A percentile compares a stretch with the other conserved stretches of the same genome.
phyloP scores from a whole-genome alignment of 1,284 basidiomycete genomes.

The Papiliotrema laurentii region DNA sequence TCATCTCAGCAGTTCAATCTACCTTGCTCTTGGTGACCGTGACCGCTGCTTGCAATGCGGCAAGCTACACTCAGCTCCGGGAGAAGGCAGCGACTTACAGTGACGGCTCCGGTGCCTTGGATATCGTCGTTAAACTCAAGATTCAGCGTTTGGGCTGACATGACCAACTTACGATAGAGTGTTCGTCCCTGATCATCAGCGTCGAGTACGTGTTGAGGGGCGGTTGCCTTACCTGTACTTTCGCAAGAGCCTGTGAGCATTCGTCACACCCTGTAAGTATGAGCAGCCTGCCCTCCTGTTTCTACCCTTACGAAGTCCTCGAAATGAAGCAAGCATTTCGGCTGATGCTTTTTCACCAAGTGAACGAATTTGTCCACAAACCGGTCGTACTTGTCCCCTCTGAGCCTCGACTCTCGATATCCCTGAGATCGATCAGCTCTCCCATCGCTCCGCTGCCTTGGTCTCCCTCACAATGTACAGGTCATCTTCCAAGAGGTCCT shows the following conservation, averaged over 20 bases:
- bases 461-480: constrained; percentile 31
- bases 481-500: constrained; percentile 32
- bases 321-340: constrained; percentile 39
- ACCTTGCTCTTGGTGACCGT: constrained; percentile 62
- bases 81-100: constrained; percentile 33
- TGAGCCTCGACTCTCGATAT: constrained; percentile 33
- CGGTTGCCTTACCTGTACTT: constrained; percentile 22
- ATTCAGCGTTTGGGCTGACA: neutral
- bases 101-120: constrained; percentile 80
- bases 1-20: constrained; percentile 24
- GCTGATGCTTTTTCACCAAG: constrained; percentile 34
- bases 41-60: constrained; percentile 67
- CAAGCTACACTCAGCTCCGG: constrained; percentile 38
- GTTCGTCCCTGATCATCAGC: constrained; percentile 52
- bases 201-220: constrained; percentile 26
- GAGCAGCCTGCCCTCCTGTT: neutral
- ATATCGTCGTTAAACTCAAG: constrained; percentile 64
- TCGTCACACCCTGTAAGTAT: constrained; percentile 47
- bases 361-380: constrained; percentile 41
- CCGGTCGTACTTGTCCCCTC: constrained; percentile 33
- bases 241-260: constrained; percentile 63
- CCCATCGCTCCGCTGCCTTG: neutral
- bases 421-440: constrained; percentile 15
- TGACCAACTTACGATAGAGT: constrained; percentile 58
- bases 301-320: constrained; percentile 30